Evolutionary conservation across 179 eudicot species (phyloP), one percentile per base, ranked within the genome.

Genomic region (Spergularia azorica): DNA sequence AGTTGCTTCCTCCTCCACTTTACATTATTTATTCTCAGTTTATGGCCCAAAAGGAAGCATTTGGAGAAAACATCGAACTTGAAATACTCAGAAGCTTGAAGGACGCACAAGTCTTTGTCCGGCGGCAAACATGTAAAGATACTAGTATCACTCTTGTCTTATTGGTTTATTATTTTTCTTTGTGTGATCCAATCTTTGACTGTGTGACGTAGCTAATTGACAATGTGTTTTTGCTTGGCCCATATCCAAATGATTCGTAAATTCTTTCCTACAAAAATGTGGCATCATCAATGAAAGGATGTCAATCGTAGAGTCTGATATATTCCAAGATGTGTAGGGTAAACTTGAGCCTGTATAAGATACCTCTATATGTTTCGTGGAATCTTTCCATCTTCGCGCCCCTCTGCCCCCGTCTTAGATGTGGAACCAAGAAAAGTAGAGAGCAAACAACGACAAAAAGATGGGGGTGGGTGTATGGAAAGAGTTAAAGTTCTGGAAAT

Each of bases 1-100:
- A 93, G 88, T 85, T 95, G 85, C 94, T 95, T 79, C 97, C 98
- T 59, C 97, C 93, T 61, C 97, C 98, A 72, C 94, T 95, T 36
- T 95, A 90, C 81, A 84, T 95, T 16, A 82, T 93, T 48, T 93
- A 95, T 86, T 93, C 98, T 39, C 98, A 95, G 83, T 79, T 95
- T 72, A 75, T 88, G 83, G 97, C 97, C 68, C 97, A 91, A 80
- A 95, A 93, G 82, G 98, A 95, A 87, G 97, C 98, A 41, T 95
- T 93, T 85, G 89, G 86, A 38, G 98, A 93, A 79, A 82, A 84
- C 73, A 91, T 95, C 62, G 97, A 95, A 76, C 72, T 93, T 81
- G 98, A 95, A 79, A 82, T 93, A 63, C 74, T 74, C 10, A 97
- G 98, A 74, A 95, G 98, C 79, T 60, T 91, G 81, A 91, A 93